Evolutionary conservation across 2,329 filamentous ascomycete species (phyloP).

Genomic region (Pseudodiploospora longispora): DNA sequence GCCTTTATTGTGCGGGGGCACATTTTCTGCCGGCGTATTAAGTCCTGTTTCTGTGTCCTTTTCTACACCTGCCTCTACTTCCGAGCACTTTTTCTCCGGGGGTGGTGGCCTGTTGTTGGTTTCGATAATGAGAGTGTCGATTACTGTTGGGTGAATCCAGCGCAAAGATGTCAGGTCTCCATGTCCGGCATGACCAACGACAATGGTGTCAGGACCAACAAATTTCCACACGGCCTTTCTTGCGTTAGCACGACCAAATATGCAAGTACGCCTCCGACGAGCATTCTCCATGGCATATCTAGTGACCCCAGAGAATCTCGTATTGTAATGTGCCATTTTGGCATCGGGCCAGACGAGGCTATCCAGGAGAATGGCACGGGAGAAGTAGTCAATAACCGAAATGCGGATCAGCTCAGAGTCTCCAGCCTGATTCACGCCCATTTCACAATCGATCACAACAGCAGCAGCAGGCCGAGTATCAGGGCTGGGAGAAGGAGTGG

Average conservation of each 20-base stretch:
- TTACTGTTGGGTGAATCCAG: conserved; percentile 37
- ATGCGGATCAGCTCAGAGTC: conserved; percentile 46
- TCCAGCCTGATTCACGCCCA: conserved; percentile 36
- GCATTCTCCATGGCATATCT: conserved; percentile 29
- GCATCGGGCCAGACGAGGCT: conserved; percentile 40
- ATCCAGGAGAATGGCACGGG: conserved; percentile 39
- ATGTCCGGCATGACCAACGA: conserved; percentile 38
- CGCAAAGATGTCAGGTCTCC: conserved; percentile 36
- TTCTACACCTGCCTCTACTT: conserved; percentile 7
- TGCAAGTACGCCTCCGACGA: conserved; percentile 20
- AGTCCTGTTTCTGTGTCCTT: neutral
- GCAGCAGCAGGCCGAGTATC: conserved; percentile 10
- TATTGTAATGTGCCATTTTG: conserved; percentile 40
- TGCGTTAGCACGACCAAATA: conserved; percentile 35
- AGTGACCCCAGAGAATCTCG: conserved; percentile 41
- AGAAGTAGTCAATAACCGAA: conserved; percentile 43
- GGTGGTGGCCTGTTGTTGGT: conserved; percentile 7
- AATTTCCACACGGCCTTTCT: conserved; percentile 34
- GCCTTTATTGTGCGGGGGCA: neutral
- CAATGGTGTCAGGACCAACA: conserved; percentile 36
- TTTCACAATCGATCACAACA: conserved; percentile 48
- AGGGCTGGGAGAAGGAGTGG: conserved; percentile 10
- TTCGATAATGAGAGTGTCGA: conserved; percentile 37
- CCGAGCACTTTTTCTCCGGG: conserved; percentile 9
- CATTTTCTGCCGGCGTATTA: neutral